Evolutionary conservation across 345 rosid genomes (phyloP).

Genomic region (Erysimum cheiranthoides): DNA sequence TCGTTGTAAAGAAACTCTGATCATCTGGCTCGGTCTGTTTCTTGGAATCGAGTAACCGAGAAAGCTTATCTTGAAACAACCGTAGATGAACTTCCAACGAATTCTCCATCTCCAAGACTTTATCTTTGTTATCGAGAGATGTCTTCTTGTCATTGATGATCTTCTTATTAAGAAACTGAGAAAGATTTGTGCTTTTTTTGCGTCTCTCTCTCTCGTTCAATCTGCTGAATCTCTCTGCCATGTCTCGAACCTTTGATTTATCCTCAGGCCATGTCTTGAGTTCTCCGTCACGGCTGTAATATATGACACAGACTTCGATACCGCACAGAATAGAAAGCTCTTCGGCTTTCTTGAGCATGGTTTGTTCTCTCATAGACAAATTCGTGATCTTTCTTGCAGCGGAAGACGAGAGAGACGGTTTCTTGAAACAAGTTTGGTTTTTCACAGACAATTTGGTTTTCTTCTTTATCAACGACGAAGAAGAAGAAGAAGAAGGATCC

Average conservation of each 20-base stretch:
- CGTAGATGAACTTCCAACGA: not conserved
- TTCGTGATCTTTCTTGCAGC: not conserved
- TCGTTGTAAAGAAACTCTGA: not conserved
- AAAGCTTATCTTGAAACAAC: not conserved
- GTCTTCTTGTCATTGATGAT: not conserved
- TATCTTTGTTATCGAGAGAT: not conserved
- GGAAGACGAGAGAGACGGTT: not conserved
- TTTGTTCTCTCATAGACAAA: not conserved
- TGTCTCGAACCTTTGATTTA: not conserved
- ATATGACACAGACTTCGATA: not conserved
- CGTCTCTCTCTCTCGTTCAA: not conserved
- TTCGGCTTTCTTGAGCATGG: not conserved
- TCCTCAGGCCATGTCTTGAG: constrained; percentile 16
- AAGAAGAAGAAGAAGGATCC: not conserved
- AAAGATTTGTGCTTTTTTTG: constrained; percentile 28
- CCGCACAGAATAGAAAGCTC: constrained; percentile 9
- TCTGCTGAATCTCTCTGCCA: not conserved
- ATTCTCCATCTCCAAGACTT: not conserved
- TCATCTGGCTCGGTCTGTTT: not conserved
- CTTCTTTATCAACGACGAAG: not conserved
- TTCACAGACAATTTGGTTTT: not conserved
- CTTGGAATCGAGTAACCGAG: not conserved
- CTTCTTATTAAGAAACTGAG: not conserved
- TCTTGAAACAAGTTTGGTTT: constrained; percentile 7
- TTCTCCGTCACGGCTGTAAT: not conserved